Percentiles rank a stretch among this genome's conserved stretches.
Evolutionary conservation across 2,329 filamentous ascomycete species (phyloP).

Genomic region (Epicoccum nigrum): DNA sequence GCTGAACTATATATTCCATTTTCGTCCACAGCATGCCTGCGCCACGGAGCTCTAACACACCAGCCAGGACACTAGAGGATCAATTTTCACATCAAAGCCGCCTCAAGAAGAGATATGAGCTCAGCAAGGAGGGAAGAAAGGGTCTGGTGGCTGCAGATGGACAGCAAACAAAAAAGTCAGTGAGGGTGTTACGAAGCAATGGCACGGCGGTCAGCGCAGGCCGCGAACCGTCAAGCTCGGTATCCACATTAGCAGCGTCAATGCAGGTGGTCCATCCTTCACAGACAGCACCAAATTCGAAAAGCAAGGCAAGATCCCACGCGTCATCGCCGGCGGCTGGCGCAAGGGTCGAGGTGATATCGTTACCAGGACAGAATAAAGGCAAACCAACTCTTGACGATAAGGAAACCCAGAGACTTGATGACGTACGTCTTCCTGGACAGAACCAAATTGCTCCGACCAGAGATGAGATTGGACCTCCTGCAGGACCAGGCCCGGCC

Average conservation of each 20-base stretch:
- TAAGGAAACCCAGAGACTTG: background rate
- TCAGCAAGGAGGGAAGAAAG: slow-evolving; percentile 6
- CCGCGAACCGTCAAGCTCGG: background rate
- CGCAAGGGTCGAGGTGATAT: background rate
- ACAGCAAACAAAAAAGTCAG: background rate
- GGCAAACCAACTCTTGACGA: background rate
- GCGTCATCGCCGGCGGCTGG: background rate
- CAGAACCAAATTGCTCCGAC: slow-evolving; percentile 8
- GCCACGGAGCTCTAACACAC: background rate
- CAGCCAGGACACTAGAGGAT: slow-evolving; percentile 3
- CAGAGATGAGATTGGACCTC: background rate
- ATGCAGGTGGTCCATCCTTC: background rate
- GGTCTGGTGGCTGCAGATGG: slow-evolving; percentile 2
- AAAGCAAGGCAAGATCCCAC: background rate
- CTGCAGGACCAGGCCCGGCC: background rate
- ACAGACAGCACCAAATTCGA: background rate
- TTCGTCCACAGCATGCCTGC: slow-evolving; percentile 8
- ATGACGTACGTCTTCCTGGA: slow-evolving; percentile 7
- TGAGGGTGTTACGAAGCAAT: background rate
- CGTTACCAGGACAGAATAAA: slow-evolving; percentile 2
- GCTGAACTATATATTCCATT: slow-evolving; percentile 11
- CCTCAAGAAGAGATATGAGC: background rate
- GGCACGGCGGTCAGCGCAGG: background rate
- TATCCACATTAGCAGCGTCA: background rate
- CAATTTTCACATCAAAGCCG: background rate